phyloP scores from a whole-genome alignment of 129 eudicot genomes.

The Helianthus tuberosus region DNA sequence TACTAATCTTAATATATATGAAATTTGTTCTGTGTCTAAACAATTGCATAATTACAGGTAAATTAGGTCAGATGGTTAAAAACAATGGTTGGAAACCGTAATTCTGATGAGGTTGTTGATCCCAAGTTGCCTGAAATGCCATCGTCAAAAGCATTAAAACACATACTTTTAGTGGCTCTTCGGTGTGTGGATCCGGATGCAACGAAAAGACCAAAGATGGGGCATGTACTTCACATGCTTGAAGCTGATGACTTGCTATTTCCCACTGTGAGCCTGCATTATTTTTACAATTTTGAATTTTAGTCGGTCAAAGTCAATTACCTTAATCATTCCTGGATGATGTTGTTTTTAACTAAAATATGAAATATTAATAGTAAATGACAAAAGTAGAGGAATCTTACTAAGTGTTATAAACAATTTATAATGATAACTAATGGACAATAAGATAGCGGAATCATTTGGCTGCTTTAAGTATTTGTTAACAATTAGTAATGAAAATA shows the following conservation, averaged over 20 bases:
- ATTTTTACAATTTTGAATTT: not conserved
- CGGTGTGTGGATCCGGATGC: constrained; percentile 97
- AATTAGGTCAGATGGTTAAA: constrained; percentile 94
- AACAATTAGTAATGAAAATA: not conserved
- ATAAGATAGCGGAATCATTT: constrained; percentile 6
- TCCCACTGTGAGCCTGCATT: constrained; percentile 79
- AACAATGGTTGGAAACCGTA: constrained; percentile 86
- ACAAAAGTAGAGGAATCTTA: constrained; percentile 16
- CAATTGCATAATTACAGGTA: constrained; percentile 56
- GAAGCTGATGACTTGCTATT: constrained; percentile 86
- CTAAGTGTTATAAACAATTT: not conserved
- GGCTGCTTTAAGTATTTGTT: not conserved
- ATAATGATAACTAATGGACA: constrained; percentile 17
- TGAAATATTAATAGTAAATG: not conserved
- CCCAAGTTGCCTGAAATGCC: constrained; percentile 88
- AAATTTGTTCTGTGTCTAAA: not conserved
- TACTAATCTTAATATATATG: not conserved
- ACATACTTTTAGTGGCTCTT: constrained; percentile 81
- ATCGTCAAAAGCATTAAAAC: constrained; percentile 88
- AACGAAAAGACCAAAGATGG: constrained; percentile 95
- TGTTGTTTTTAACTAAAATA: not conserved
- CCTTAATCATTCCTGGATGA: constrained; percentile 4
- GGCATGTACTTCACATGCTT: constrained; percentile 96
- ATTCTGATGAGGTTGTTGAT: constrained; percentile 91
- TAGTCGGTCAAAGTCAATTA: not conserved